These are phyloP conservation scores for Gossypium schwendimanii DNA, from an alignment of 441 rosid species.

Conservation along the genomic window DNA sequence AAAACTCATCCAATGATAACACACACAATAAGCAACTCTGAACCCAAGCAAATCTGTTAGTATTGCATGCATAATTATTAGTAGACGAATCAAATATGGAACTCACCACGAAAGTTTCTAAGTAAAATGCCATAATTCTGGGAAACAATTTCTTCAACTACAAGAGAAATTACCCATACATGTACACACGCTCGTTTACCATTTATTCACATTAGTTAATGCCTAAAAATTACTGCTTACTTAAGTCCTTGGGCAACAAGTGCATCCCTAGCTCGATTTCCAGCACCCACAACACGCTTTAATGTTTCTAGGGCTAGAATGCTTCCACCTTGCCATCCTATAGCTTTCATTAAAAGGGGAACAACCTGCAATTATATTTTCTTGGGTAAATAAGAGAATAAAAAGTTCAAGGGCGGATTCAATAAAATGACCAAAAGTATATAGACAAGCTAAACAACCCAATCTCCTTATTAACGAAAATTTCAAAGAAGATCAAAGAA, in stretches of 20 bases:
- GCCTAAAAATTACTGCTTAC: slow-evolving; percentile 37
- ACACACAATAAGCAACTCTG: too few species aligned
- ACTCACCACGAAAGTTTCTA: background rate
- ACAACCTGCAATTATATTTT: slow-evolving; percentile 59
- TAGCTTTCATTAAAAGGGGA: slow-evolving; percentile 98
- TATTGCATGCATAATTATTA: background rate
- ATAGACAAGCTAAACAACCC: slow-evolving; percentile 1
- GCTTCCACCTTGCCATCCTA: slow-evolving; percentile 99
- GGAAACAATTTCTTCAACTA: background rate
- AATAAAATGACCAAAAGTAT: slow-evolving; percentile 1
- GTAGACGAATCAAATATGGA: background rate
- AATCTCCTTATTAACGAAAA: background rate
- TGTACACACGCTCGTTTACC: background rate
- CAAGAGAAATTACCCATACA: background rate
- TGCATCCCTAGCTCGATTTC: slow-evolving; percentile 98
- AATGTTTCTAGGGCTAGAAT: slow-evolving; percentile 96
- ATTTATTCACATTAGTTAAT: background rate
- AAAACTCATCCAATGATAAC: background rate
- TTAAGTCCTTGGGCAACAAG: slow-evolving; percentile 98
- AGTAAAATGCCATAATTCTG: background rate
- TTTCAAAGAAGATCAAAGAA: background rate
- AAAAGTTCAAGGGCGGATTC: slow-evolving; percentile 13
- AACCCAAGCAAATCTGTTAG: background rate
- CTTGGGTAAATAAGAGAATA: slow-evolving; percentile 8
- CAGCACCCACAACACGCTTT: slow-evolving; percentile 96